Evolutionary conservation across 2,329 filamentous ascomycete species (phyloP), one percentile per base, ranked within the genome.

Genomic region (Drechslera avenae): DNA sequence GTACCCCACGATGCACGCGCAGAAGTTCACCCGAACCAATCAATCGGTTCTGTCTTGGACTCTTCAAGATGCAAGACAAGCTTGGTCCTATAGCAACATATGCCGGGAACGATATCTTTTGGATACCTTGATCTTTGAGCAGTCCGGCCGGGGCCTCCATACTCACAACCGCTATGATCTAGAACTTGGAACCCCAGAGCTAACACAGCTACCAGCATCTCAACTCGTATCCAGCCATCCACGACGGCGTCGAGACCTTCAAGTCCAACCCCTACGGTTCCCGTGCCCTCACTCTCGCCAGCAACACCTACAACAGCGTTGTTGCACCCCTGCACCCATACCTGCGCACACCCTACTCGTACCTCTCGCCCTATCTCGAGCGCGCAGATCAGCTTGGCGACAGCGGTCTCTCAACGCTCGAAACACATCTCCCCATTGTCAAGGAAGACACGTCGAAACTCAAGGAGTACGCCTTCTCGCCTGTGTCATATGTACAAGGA

Each of bases 231-330:
- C 93, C 93, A 33, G 76, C 95, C 60, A 83, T 97, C 70, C 85
- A 84, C 69, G 91, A 96, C 74, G 79, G 86, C 67, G 85, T 96
- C 75, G 79, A 84, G 54, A 86, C 85, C 69, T 87, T 95, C 83
- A 90, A 91, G 76, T 79, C 83, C 69, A 90, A 93, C 77, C 87
- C 90, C 42, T 87, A 90, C 71, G 92, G 90, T 69, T 87, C 91
- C 73, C 91, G 87, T 77, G 92, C 91, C 35, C 79, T 97, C 71
- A 81, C 88, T 65, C 76, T 94, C 57, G 84, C 87, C 73, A 84
- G 89, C 70, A 83, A 86, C 54, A 86, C 87, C 66, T 96, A 92
- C 80, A 79, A 85, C 69, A 86, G 83, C 59, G 82, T 96, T 67
- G 87, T 88, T 71, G 87, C 86, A 62, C 90, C 91, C 16, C 77